These are phyloP conservation scores for Allium sativum DNA, from an alignment of 106 monocot genomes.

Conservation along the genomic window DNA sequence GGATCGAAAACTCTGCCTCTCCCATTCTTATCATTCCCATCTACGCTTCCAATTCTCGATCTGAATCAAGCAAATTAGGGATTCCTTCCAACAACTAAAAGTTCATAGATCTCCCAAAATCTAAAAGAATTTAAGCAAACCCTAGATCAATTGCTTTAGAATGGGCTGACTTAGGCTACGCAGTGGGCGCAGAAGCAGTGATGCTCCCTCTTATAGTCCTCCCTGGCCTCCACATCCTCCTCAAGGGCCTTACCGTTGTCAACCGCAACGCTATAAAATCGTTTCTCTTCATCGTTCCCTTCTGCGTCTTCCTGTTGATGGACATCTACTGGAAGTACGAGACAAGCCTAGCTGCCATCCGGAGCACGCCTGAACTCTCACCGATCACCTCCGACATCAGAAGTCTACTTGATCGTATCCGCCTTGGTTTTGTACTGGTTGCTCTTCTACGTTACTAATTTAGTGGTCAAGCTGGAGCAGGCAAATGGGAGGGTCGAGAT, in stretches of 20 bases:
- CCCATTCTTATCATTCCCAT: no score
- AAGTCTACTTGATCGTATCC: conserved; percentile 62
- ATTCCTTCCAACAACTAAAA: no score
- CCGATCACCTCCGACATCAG: conserved; percentile 65
- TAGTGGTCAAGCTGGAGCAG: conserved; percentile 38
- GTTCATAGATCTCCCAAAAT: no score
- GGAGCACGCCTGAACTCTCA: conserved; percentile 52
- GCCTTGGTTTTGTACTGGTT: conserved; percentile 70
- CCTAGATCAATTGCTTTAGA: conserved; percentile 51
- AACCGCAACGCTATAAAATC: conserved; percentile 53
- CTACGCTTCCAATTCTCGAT: no score
- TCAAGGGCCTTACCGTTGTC: conserved; percentile 41
- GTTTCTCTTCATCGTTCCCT: conserved; percentile 57
- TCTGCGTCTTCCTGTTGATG: conserved; percentile 67
- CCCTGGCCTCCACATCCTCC: conserved; percentile 51
- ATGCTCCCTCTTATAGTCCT: conserved; percentile 72
- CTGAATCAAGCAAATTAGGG: no score
- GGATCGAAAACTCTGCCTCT: no score
- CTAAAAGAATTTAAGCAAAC: background rate
- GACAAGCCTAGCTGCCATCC: conserved; percentile 46
- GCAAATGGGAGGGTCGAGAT: conserved; percentile 47
- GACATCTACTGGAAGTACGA: conserved; percentile 96
- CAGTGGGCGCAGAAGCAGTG: conserved; percentile 67
- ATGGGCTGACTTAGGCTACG: conserved; percentile 75
- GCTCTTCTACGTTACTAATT: conserved; percentile 47